Evolutionary conservation across 225 moss, liverwort and hornwort species (phyloP), one percentile per base, ranked within the genome.

Genomic region (Sphagnum tenellum): DNA sequence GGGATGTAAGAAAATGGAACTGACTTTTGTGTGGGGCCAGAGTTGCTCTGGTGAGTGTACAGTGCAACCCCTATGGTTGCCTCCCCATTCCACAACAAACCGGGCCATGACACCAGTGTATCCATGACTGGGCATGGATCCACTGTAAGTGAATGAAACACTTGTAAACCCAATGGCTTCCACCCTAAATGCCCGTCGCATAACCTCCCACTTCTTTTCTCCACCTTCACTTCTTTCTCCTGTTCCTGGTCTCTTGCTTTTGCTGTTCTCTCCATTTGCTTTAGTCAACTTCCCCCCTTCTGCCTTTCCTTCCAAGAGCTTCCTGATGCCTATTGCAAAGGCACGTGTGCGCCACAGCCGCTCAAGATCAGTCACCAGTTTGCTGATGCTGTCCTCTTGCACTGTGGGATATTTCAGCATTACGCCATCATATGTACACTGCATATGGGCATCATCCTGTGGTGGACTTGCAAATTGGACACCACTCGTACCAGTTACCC

Each of bases 41-140:
- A 98, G 89, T 73, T 93, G 90, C 80, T 98, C 98, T 14, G 89
- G 93, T 58, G 90, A 93, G 54, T 90, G 92, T 55, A 98, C 85
- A 55, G 90, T 90, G 75, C 93, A 98, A 74, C 89, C 92, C 65
- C 78, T 87, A 66, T 81, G 88, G 62, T 79, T 80, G 55, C 62
- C 79, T 80, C 88, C 89, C 90, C 93, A 93, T 65, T 93, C 98
- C 72, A 98, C 93, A 58, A 93, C 89, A 79, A 98, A 98, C 49
- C 93, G 87, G 61, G 89, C 89, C 48, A 87, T 79, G 50, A 82
- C 71, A 65, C 93, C 93, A 29, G 29, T 29, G 29, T 29, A 29
- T 29, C 29, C 29, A 29, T 29, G 29, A 29, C 29, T 29, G 49
- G 87, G 89, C 72, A 88, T 74, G 13, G 78, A 76, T 45, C 89